These are phyloP conservation scores for Russula dissimulans DNA, from an alignment of 768 basidiomycete species.

Conservation along the genomic window DNA sequence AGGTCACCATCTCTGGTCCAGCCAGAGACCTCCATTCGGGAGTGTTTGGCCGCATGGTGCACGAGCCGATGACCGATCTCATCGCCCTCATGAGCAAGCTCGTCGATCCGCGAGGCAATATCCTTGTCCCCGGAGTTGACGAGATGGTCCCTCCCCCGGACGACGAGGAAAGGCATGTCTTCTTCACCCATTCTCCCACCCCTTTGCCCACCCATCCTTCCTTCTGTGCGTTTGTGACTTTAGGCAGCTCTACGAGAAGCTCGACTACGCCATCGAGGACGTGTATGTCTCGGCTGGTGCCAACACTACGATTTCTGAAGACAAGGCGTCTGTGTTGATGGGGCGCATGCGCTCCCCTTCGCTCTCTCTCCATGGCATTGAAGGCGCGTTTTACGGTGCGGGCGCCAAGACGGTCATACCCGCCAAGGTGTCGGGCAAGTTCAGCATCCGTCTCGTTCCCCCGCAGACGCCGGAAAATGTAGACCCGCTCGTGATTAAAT, in stretches of 20 bases:
- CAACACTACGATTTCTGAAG: conserved; percentile 58
- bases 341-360: conserved; percentile 87
- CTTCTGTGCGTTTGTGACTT: neutral
- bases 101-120: conserved; percentile 68
- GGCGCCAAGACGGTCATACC: conserved; percentile 94
- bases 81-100: conserved; percentile 77
- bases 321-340: conserved; percentile 80
- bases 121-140: conserved; percentile 82
- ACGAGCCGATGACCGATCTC: conserved; percentile 93
- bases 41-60: conserved; percentile 69
- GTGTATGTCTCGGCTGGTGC: conserved; percentile 72
- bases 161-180: conserved; percentile 55
- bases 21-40: conserved; percentile 87
- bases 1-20: conserved; percentile 73
- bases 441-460: conserved; percentile 90
- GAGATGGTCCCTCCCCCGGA: conserved; percentile 72
- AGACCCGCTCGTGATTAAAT: conserved; percentile 57
- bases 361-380: conserved; percentile 89
- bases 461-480: conserved; percentile 75
- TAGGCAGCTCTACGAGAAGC: conserved; percentile 60
- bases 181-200: neutral
- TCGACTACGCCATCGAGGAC: conserved; percentile 67
- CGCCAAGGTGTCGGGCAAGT: conserved; percentile 81
- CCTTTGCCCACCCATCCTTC: neutral
- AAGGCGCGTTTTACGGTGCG: conserved; percentile 81